These are phyloP conservation scores for Hanseniaspora clermontiae DNA, from an alignment of 805 yeast species.

Conservation along the genomic window DNA sequence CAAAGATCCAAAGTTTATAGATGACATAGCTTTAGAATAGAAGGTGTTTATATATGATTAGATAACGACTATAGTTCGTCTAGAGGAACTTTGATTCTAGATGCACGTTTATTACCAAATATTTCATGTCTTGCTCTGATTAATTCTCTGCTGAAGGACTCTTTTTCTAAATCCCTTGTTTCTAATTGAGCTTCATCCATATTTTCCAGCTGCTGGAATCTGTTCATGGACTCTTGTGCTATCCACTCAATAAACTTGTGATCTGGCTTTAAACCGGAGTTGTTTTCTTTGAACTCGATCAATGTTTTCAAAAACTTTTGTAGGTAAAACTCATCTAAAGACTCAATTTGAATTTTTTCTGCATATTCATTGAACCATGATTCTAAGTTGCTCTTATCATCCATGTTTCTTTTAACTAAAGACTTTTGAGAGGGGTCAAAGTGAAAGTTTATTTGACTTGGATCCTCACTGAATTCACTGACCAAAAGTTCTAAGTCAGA, in stretches of 20 bases:
- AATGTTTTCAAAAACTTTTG: slow-evolving; percentile 32
- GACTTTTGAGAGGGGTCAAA: slow-evolving; percentile 11
- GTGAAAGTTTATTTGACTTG: slow-evolving; percentile 12
- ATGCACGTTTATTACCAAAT: slow-evolving; percentile 68
- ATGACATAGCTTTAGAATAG: slow-evolving; percentile 30
- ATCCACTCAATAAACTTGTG: slow-evolving; percentile 53
- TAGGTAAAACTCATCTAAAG: slow-evolving; percentile 32
- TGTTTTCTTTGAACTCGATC: slow-evolving; percentile 26
- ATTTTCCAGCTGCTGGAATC: slow-evolving; percentile 19
- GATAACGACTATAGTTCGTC: slow-evolving; percentile 33
- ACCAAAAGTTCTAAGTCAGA: slow-evolving; percentile 15
- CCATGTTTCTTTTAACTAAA: slow-evolving; percentile 12
- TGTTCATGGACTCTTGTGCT: slow-evolving; percentile 31
- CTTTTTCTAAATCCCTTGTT: slow-evolving; percentile 26
- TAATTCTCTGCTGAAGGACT: slow-evolving; percentile 31
- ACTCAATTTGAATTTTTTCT: slow-evolving; percentile 20
- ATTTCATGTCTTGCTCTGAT: slow-evolving; percentile 45
- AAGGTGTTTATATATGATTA: slow-evolving; percentile 1
- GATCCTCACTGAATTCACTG: neutral
- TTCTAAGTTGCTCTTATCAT: slow-evolving; percentile 14
- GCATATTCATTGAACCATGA: slow-evolving; percentile 23
- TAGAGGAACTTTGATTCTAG: slow-evolving; percentile 42
- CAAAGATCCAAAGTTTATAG: slow-evolving; percentile 73
- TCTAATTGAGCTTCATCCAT: slow-evolving; percentile 17
- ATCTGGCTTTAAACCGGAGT: slow-evolving; percentile 25